Evolutionary conservation across 129 eudicot species (phyloP), one percentile per base, ranked within the genome.

Genomic region (Logfia minima): DNA sequence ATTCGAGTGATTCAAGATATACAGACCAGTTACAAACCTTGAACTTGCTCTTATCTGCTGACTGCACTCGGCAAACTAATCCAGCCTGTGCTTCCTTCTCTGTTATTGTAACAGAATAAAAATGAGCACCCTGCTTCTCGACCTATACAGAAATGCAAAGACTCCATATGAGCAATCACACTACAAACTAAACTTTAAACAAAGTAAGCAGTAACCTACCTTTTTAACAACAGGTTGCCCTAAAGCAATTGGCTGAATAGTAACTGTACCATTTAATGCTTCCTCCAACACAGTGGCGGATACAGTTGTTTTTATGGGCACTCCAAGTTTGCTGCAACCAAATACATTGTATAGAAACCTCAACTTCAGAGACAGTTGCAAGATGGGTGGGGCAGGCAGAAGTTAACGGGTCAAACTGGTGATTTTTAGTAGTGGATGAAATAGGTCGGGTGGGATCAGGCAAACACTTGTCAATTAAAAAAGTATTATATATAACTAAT

Each of bases 81-180:
- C 99, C 99, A 66, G 85, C 84, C 56, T 77, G 82, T 68, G 96
- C 97, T 77, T 91, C 96, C 71, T 85, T 78, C 83, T 94, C 99
- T 66, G 94, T 86, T 86, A 94, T 73, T 70, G 83, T 85, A 75
- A 94, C 99, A 76, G 93, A 89, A 83, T 91, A 94, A 80, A 89
- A 94, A 82, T 94, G 97, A 75, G 99, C 99, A 65, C 87, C 74
- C 71, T 94, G 99, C 83, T 94, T 94, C 69, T 94, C 99, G 65
- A 94, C 99, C 97, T 94, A 87, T 80, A 72, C 53, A 70, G 48
- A 70, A 48, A 66, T 9, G 59, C 51, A 64, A 52, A 75, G 32
- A 70, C 71, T 37, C 56, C 35, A 60, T 79, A 78, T 78, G 32
- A 83, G 64, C 77, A 79, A 79, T 29, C 68, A 26, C 17, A 45